Evolutionary conservation across 352 stramenopile genomes (phyloP).

Genomic region (Phytophthora ohioensis): DNA sequence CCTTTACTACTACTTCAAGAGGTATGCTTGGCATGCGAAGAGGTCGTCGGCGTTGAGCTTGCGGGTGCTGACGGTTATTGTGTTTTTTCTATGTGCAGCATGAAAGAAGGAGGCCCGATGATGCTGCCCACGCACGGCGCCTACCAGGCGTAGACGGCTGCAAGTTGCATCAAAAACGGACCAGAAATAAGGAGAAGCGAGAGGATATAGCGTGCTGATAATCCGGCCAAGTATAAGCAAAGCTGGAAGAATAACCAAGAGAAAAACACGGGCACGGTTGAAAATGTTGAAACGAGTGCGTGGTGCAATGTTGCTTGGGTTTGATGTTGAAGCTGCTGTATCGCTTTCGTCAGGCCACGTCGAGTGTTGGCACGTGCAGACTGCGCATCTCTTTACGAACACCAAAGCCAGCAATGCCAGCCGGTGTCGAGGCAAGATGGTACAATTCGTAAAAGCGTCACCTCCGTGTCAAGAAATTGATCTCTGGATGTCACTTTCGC

Average conservation of each 20-base stretch:
- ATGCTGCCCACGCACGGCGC: slow-evolving; percentile 90
- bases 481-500: not conserved
- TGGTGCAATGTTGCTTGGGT: slow-evolving; percentile 4
- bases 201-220: slow-evolving; percentile 34
- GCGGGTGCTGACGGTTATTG: slow-evolving; percentile 1
- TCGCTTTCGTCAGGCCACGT: slow-evolving; percentile 1
- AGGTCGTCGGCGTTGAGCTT: not conserved
- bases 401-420: slow-evolving; percentile 20
- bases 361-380: slow-evolving; percentile 10
- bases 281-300: slow-evolving; percentile 19
- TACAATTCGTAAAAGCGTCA: slow-evolving; percentile 17
- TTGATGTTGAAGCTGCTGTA: slow-evolving; percentile 16
- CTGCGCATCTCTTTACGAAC: slow-evolving; percentile 20
- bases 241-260: slow-evolving; percentile 31
- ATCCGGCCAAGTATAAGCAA: slow-evolving; percentile 17
- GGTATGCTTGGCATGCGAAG: slow-evolving; percentile 40
- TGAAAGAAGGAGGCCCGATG: slow-evolving; percentile 90
- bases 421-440: slow-evolving; percentile 4
- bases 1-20: slow-evolving; percentile 99
- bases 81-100: slow-evolving; percentile 46
- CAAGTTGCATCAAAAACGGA: slow-evolving; percentile 20
- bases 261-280: slow-evolving; percentile 31
- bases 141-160: slow-evolving; percentile 73
- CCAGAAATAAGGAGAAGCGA: slow-evolving; percentile 15
- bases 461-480: slow-evolving; percentile 14